Evolutionary conservation across 148 eudicot genomes (phyloP).

Genomic region (Selenicereus undatus): DNA sequence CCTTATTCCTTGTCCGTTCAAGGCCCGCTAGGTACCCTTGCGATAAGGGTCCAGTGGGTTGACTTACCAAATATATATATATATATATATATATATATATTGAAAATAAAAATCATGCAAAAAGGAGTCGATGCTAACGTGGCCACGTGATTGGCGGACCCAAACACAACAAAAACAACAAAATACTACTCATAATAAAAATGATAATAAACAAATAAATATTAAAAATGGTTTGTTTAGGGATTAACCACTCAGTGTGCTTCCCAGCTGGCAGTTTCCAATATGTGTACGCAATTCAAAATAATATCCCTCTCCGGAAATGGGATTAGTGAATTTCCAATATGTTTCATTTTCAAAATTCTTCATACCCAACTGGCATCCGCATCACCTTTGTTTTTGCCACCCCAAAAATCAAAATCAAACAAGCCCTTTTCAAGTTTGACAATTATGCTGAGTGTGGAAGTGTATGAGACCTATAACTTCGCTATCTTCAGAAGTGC

Average conservation of each 20-base stretch:
- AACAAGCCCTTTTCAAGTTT: no score
- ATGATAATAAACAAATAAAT: no score
- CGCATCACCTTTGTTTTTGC: neutral
- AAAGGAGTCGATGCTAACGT: neutral
- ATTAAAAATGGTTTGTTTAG: neutral
- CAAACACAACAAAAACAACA: conserved; percentile 3
- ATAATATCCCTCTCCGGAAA: neutral
- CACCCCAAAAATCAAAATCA: neutral
- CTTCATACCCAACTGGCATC: neutral
- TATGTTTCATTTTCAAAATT: neutral
- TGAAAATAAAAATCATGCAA: no score
- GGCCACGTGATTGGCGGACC: conserved; percentile 12
- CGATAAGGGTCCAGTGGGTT: no score
- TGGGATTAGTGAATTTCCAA: neutral
- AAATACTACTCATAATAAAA: no score
- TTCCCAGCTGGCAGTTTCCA: conserved; percentile 10
- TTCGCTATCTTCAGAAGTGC: no score
- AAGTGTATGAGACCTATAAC: no score
- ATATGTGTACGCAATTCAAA: conserved; percentile 18
- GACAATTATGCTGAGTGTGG: no score
- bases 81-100: no score
- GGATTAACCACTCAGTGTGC: conserved; percentile 10
- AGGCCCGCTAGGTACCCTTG: no score
- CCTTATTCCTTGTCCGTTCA: no score
- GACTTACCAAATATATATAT: no score